Evolutionary conservation across 148 eudicot genomes (phyloP).

Genomic region (Oxyria digyna): DNA sequence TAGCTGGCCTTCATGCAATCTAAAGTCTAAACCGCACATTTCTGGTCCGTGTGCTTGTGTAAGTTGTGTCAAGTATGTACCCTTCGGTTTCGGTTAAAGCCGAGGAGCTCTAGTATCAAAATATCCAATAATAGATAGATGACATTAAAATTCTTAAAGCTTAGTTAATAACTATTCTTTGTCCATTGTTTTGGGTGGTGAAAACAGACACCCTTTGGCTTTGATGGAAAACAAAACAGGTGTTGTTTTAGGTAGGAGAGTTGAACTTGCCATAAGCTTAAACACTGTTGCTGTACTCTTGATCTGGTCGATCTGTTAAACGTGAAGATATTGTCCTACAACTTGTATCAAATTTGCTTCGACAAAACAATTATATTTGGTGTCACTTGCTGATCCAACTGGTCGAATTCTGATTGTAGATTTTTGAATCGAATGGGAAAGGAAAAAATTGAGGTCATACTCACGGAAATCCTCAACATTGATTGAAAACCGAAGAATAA

Average conservation of each 20-base stretch:
- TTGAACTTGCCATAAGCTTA: too few relatives aligned
- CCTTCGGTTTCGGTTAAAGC: neutral
- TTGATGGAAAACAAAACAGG: neutral
- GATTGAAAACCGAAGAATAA: too few relatives aligned
- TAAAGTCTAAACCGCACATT: slow-evolving; percentile 16
- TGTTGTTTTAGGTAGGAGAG: neutral
- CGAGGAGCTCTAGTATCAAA: neutral
- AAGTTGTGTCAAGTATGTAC: slow-evolving; percentile 17
- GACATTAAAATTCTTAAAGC: neutral
- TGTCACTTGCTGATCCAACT: too few relatives aligned
- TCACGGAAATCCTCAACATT: too few relatives aligned
- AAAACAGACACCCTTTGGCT: neutral
- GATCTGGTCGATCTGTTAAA: too few relatives aligned
- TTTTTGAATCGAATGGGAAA: too few relatives aligned
- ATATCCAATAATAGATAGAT: neutral
- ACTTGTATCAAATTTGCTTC: too few relatives aligned
- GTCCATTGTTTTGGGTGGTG: neutral
- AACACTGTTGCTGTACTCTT: too few relatives aligned
- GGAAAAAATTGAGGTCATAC: too few relatives aligned
- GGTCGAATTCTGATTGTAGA: too few relatives aligned
- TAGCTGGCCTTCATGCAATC: slow-evolving; percentile 65
- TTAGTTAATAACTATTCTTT: neutral
- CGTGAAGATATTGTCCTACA: too few relatives aligned
- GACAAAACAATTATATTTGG: too few relatives aligned
- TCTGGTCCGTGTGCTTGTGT: neutral